Evolutionary conservation across 192 early-diverging fungal species (phyloP).

Genomic region (Physocladia obscura): DNA sequence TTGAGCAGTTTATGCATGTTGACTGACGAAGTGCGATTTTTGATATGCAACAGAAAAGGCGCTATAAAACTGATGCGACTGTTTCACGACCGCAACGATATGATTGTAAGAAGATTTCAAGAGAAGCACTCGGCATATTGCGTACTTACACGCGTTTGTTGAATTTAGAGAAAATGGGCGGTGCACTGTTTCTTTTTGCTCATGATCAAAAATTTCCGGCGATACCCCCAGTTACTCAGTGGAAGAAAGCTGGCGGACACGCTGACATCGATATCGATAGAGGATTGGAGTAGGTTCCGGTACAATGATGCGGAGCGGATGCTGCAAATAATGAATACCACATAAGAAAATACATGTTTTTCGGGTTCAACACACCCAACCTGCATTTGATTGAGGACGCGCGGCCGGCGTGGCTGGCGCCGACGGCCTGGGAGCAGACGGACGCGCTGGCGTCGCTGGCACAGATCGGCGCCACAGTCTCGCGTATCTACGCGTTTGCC

Average conservation of each 20-base stretch:
- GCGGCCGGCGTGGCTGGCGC: background rate
- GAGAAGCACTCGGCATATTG: too few species aligned
- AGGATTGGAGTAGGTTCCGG: slow-evolving; percentile 20
- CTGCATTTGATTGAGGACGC: slow-evolving; percentile 43
- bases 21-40: background rate
- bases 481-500: slow-evolving; percentile 13
- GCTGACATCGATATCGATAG: slow-evolving; percentile 5
- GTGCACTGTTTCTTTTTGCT: slow-evolving; percentile 14
- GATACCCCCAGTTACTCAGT: background rate
- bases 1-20: slow-evolving; percentile 9
- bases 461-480: slow-evolving; percentile 6
- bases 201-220: background rate
- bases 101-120: slow-evolving; percentile 5
- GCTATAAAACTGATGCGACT: background rate
- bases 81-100: slow-evolving; percentile 1
- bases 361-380: slow-evolving; percentile 43
- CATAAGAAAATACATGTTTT: too few species aligned
- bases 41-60: background rate
- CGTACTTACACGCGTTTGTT: too few species aligned
- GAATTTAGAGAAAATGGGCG: slow-evolving; percentile 1
- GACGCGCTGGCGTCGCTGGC: slow-evolving; percentile 18
- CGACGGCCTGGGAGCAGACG: slow-evolving; percentile 17
- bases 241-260: background rate
- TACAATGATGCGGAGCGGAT: slow-evolving; percentile 22
- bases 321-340: background rate